phyloP scores from a whole-genome alignment of 441 rosid species.

The Mallotus repandus region DNA sequence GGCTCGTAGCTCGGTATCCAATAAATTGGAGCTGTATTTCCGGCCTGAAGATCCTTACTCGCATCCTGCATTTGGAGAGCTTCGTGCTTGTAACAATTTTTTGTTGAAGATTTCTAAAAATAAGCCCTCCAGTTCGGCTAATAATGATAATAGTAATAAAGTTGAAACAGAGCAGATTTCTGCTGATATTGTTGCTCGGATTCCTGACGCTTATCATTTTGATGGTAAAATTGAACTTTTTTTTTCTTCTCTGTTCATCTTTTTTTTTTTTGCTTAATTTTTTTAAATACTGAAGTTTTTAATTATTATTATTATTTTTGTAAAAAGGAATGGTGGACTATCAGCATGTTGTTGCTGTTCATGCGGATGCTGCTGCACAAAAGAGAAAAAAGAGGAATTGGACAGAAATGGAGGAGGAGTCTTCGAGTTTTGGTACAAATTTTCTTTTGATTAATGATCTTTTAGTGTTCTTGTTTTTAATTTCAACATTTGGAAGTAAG shows the following conservation, averaged over 20 bases:
- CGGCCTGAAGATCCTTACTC: constrained; percentile 94
- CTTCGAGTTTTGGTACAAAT: constrained; percentile 45
- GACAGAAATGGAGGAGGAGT: constrained; percentile 44
- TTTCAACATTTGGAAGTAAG: too few species aligned
- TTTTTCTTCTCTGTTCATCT: not conserved
- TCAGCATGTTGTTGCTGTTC: constrained; percentile 92
- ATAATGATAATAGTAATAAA: too few species aligned
- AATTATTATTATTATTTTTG: not conserved
- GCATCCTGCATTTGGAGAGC: constrained; percentile 76
- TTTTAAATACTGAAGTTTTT: not conserved
- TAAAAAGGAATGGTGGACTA: constrained; percentile 87
- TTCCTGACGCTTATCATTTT: constrained; percentile 71
- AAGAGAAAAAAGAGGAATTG: constrained; percentile 59
- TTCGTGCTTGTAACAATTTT: constrained; percentile 50
- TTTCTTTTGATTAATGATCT: too few species aligned
- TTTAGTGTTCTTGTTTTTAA: too few species aligned
- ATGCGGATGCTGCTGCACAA: constrained; percentile 62
- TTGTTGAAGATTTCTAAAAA: constrained; percentile 59
- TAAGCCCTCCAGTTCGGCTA: constrained; percentile 11
- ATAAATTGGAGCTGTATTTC: constrained; percentile 70
- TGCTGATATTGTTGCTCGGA: constrained; percentile 72
- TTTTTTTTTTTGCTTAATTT: not conserved
- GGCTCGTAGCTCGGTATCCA: constrained; percentile 58
- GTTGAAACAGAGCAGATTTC: constrained; percentile 30
- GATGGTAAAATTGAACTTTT: constrained; percentile 46